Base-by-base conservation (phyloP, 2,329 filamentous ascomycete species). In the Phaeosphaeria sp. region DNA sequence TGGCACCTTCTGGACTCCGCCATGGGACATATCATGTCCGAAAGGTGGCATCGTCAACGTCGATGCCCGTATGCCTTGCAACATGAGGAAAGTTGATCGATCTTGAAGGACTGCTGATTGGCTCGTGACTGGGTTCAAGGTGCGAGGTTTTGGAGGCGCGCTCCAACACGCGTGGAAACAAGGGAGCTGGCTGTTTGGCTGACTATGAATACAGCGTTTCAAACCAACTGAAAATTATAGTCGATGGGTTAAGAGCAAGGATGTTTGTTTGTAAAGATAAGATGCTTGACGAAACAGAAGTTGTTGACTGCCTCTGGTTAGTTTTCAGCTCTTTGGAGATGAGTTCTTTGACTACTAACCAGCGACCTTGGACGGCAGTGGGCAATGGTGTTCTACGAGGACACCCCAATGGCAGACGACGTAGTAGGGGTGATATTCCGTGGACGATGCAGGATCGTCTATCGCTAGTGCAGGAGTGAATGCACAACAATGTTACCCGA, bases 11-110 rank as follows among this genome's bases (percentile, higher is more conserved):
- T 69, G 68, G n/a, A 66, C 63, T 46, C 72, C 72, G 36, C 64
- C 58, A 39, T 72, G 57, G 54, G 73, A 72, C 68, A 74, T 53
- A 49, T 72, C 64, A 52, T 74, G 72, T 61, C 71, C 73, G 64
- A 73, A 76, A 50, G 72, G 64, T 63, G 73, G 69, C 73, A 76
- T 73, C 64, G 69, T 72, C 63, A 75, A 54, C 54, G 67, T 70
- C 62, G 74, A 69, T 61, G 72, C 65, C 54, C 72, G 61, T 41
- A 74, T 71, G 54, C 71, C 70, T 64, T 75, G 73, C 71, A 75
- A 75, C 73, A 75, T 76, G 71, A 56, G 69, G 72, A 69, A 63
- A 41, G 23, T 23, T 13, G 41, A 23, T 23, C 17, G 25, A 48
- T 20, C 30, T 48, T 20, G 10, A 47, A 49, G 39, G 49, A 47